Conservation (phyloP, 2,329 filamentous ascomycete genomes). For the Emydomyces testavorans region DNA sequence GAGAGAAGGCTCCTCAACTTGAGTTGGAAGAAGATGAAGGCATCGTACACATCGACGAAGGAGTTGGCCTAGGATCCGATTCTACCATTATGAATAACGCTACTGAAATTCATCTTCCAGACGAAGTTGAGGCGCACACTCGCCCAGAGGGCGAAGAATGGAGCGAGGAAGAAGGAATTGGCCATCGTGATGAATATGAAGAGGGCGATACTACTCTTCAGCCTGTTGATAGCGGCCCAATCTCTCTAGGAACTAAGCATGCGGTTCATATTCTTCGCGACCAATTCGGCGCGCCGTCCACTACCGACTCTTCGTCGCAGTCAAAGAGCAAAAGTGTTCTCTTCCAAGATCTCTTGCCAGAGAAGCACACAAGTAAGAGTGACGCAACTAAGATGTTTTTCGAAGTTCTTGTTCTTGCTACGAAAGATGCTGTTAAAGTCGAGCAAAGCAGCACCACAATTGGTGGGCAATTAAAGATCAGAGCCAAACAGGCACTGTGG, state of each 20-base stretch:
- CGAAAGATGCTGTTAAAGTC: conserved; percentile 95
- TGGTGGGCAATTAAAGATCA: conserved; percentile 68
- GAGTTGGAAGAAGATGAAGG: conserved; percentile 57
- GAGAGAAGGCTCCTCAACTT: conserved; percentile 51
- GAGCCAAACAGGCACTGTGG: conserved; percentile 93
- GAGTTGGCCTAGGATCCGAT: conserved; percentile 41
- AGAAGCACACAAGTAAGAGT: conserved; percentile 64
- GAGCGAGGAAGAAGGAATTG: conserved; percentile 39
- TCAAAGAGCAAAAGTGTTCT: conserved; percentile 66
- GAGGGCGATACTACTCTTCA: conserved; percentile 66
- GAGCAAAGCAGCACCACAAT: conserved; percentile 66
- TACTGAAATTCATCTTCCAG: conserved; percentile 56
- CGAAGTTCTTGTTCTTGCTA: conserved; percentile 86
- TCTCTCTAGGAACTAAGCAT: conserved; percentile 85
- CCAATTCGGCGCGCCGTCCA: conserved; percentile 55
- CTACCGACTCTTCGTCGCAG: conserved; percentile 57
- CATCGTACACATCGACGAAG: conserved; percentile 37
- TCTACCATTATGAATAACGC: conserved; percentile 30
- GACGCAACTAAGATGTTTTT: conserved; percentile 99
- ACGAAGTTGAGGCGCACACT: conserved; percentile 39
- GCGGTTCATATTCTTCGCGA: conserved; percentile 91
- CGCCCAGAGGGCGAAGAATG: conserved; percentile 26
- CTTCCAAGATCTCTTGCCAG: conserved; percentile 85
- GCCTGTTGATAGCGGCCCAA: conserved; percentile 70
- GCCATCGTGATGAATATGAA: conserved; percentile 55